Evolutionary conservation across 106 monocot species (phyloP), one percentile per base, ranked within the genome.

Genomic region (Amphibolis antarctica): DNA sequence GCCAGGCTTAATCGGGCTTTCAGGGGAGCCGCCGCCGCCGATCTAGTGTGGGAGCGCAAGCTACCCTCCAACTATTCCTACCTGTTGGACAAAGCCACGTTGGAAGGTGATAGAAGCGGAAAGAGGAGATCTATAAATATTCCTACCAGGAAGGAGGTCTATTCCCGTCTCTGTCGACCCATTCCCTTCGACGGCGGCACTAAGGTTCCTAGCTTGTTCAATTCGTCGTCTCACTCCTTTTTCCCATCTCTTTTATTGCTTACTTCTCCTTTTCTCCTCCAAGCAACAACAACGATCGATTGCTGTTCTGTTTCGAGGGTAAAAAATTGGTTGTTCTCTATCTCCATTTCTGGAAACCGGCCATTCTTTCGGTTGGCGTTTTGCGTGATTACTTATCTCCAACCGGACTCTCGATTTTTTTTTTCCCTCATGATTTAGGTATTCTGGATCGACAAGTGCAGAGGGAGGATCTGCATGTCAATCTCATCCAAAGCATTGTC

Each of bases 1-100:
- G 82, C 85, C 60, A 53, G 67, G 71, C 70, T 92, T 29, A 80
- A 73, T 53, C 71, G 82, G 44, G 64, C 78, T 11, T 92, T 92
- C 59, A 66, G 84, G 11, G 73, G 75, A 10, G 92, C 88, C 10
- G 84, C 85, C 63, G 61, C 75, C 0, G 82, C 77, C 7, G 80
- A 92, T 58, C 63, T 66, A 26, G 80, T 93, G 5, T 93, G 92
- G 92, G 78, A 72, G 73, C 52, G 74, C 44, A 93, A 93, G 76
- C 69, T 93, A 25, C 92, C 92, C 12, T 62, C 23, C 25, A 93
- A 88, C 51, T 88, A 88, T 55, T 65, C 44, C 28, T 80, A 79
- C 64, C 48, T 93, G 48, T 15, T 85, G 54, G 69, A 75, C 48
- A 74, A 46, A 36, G 36, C 36, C 4, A 36, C 36, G 74, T 36